These are phyloP conservation scores for Plasmodium gaboni DNA, from an alignment of 169 alveolate genomes.

Conservation along the genomic window DNA sequence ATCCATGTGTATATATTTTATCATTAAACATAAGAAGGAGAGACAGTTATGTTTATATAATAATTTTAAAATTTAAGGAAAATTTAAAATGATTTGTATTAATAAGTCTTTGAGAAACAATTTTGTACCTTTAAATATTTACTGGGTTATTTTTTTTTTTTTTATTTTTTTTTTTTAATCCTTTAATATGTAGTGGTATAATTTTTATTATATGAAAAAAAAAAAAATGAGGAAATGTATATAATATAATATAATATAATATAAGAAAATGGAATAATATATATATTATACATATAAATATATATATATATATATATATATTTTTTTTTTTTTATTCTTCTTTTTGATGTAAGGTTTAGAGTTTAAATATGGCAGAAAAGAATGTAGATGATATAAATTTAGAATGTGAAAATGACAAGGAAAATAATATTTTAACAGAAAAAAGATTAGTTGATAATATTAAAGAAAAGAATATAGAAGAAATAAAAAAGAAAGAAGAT, in stretches of 20 bases:
- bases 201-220: background rate
- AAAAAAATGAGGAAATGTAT: background rate
- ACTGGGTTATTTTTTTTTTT: background rate
- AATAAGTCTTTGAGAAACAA: too few relatives aligned
- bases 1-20: too few relatives aligned
- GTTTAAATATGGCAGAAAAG: too few relatives aligned
- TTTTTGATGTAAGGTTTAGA: too few relatives aligned
- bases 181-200: background rate
- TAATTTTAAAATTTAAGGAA: too few relatives aligned
- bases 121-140: background rate
- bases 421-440: background rate
- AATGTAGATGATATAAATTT: background rate
- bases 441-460: background rate
- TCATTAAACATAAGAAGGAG: too few relatives aligned
- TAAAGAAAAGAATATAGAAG: background rate
- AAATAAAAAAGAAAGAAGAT: slow-evolving; percentile 1
- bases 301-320: background rate
- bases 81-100: too few relatives aligned
- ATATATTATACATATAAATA: slow-evolving; percentile 2
- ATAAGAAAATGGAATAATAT: background rate
- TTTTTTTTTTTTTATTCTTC: too few relatives aligned
- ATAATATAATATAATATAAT: background rate
- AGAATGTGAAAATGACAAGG: background rate
- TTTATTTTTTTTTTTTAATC: background rate
- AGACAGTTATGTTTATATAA: too few relatives aligned